Evolutionary conservation across 2,329 filamentous ascomycete genomes (phyloP).

Genomic region (Pseudogymnoascus sp.): DNA sequence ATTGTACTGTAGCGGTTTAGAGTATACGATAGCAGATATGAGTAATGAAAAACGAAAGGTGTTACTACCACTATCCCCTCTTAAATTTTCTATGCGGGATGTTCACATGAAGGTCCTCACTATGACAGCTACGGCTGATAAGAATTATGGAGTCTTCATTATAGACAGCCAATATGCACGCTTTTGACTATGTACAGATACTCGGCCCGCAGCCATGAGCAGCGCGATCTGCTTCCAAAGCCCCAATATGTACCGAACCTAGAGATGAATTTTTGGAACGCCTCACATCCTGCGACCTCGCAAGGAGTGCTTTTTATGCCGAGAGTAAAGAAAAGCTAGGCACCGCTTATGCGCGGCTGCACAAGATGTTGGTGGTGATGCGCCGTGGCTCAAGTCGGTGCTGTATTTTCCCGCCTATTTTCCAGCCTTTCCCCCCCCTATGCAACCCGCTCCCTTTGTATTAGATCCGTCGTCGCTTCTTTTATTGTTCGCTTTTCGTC

Average conservation of each 20-base stretch:
- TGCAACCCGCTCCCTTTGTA: neutral
- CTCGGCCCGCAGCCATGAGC: neutral
- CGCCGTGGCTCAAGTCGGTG: constrained; percentile 5
- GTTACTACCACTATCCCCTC: neutral
- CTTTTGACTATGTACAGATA: constrained; percentile 8
- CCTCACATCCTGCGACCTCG: constrained; percentile 5
- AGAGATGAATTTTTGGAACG: neutral
- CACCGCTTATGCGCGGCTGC: neutral
- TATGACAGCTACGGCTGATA: neutral
- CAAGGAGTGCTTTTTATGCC: constrained; percentile 3
- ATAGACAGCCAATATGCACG: neutral
- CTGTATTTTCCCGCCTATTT: constrained; percentile 7
- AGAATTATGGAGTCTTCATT: neutral
- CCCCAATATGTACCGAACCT: neutral
- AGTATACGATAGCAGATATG: neutral
- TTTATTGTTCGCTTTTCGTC: neutral
- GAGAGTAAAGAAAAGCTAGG: neutral
- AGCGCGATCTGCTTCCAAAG: neutral
- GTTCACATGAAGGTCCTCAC: neutral
- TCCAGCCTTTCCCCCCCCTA: neutral
- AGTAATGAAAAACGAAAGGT: neutral
- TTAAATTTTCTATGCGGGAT: neutral
- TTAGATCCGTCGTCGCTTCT: neutral
- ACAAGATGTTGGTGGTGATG: neutral
- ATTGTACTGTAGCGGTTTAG: constrained; percentile 7